Base-by-base conservation (phyloP, 2,329 filamentous ascomycete species). In the Trichophyton simii region DNA sequence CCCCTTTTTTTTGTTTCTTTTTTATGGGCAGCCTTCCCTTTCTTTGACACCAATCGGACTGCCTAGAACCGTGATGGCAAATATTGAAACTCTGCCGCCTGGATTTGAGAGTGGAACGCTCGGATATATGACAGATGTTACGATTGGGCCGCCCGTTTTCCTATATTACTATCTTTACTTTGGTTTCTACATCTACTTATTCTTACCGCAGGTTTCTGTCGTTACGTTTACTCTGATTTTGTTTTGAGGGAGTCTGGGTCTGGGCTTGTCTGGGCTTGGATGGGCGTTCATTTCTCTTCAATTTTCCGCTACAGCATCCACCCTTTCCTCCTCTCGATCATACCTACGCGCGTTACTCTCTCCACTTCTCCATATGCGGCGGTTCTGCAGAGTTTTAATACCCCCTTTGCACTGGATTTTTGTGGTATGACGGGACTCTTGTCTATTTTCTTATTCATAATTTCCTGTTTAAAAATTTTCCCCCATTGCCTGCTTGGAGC, bases 221-320 rank as follows among this genome's bases (percentile, higher is more conserved):
- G 5, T 55, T 60, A 41, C 36, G 57, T 58, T 34, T 22, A n/a
- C 34, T 57, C 9, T 61, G 18, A 18, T 15, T 36, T 57, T 18
- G 18, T 18, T 55, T 48, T 38, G 54, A 62, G 60, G 60, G 62
- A 61, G 63, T 61, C 64, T 64, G 54, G 41, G 55, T 60, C 57
- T 62, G 62, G 64, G 59, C 60, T 63, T 61, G 64, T 60, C 60
- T 63, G 65, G 65, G 63, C 65, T 63, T 50, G 62, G 63, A 59
- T 65, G 60, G 64, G 64, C 60, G 61, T 61, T 63, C 48, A 57
- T 54, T 62, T 59, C 61, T 62, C 46, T 61, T 65, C 54, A 62
- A 59, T 60, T 55, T 55, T 41, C 46, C 60, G 60, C 59, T 61
- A 42, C 58, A 36, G 34, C 52, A 55, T 38, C 34, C 15, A 15